Evolutionary conservation across 345 rosid species (phyloP).

Genomic region (Populus davidiana): DNA sequence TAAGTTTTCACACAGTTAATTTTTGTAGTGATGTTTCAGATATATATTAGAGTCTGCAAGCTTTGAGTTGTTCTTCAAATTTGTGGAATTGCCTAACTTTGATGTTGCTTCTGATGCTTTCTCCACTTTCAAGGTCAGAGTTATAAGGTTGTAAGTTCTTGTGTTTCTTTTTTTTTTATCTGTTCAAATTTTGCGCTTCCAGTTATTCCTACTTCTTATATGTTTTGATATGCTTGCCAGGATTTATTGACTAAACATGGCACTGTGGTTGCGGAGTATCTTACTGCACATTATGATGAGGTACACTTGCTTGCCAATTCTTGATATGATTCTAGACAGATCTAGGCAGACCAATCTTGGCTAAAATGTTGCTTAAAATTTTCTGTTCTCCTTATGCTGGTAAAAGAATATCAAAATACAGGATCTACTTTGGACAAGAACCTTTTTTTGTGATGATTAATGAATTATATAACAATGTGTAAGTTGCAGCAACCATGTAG

Average conservation of each 20-base stretch:
- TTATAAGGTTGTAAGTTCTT: slow-evolving; percentile 13
- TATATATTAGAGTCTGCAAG: slow-evolving; percentile 89
- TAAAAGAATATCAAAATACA: slow-evolving; percentile 2
- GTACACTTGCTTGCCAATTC: slow-evolving; percentile 36
- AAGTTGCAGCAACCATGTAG: neutral
- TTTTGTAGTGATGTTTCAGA: slow-evolving; percentile 71
- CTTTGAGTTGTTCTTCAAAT: slow-evolving; percentile 93
- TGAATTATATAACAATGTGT: neutral
- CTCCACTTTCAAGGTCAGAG: slow-evolving; percentile 88
- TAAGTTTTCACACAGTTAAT: slow-evolving; percentile 31
- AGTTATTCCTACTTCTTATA: slow-evolving; percentile 9
- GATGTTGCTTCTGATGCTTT: slow-evolving; percentile 98
- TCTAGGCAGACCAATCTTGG: neutral
- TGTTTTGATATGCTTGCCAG: slow-evolving; percentile 39
- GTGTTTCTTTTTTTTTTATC: slow-evolving; percentile 7
- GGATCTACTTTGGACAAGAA: slow-evolving; percentile 2
- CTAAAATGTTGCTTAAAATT: slow-evolving; percentile 4
- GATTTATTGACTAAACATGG: slow-evolving; percentile 89
- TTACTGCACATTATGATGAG: slow-evolving; percentile 79
- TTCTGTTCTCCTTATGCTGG: neutral
- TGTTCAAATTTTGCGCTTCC: slow-evolving; percentile 12
- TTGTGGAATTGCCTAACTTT: slow-evolving; percentile 86
- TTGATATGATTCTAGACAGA: neutral
- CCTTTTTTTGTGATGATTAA: neutral
- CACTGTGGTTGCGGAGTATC: slow-evolving; percentile 67